A percentile compares a stretch with the other conserved stretches of the same genome.
Evolutionary conservation across 345 rosid genomes (phyloP).

Genomic region (Brassica cretica): DNA sequence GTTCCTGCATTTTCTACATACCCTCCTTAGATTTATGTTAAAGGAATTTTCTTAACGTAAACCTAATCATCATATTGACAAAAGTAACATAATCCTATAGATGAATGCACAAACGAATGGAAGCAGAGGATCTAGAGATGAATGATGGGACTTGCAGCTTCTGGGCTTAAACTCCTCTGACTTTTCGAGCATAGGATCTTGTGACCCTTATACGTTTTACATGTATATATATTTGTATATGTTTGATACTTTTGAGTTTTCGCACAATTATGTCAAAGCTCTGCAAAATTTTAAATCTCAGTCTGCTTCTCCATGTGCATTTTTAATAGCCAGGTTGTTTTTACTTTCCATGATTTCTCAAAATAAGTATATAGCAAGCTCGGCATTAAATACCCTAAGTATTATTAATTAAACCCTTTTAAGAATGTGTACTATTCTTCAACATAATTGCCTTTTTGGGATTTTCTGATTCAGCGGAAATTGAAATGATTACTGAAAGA

Average conservation of each 20-base stretch:
- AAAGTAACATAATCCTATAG: conserved; percentile 3
- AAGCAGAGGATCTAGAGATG: conserved; percentile 13
- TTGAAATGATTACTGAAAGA: background rate
- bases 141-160: conserved; percentile 27
- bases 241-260: conserved; percentile 16
- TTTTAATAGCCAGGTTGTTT: conserved; percentile 5
- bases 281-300: conserved; percentile 6
- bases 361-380: background rate
- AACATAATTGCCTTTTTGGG: background rate
- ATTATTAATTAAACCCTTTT: background rate
- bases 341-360: background rate
- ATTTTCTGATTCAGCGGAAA: background rate
- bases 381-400: conserved; percentile 28
- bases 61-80: background rate
- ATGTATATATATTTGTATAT: background rate
- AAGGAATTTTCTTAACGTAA: background rate
- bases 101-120: conserved; percentile 11
- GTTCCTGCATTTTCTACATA: background rate
- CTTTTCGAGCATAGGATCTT: conserved; percentile 23
- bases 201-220: background rate
- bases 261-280: conserved; percentile 11
- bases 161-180: background rate
- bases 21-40: background rate
- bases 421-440: conserved; percentile 18
- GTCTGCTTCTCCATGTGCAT: conserved; percentile 23